Base-by-base conservation (phyloP, 306 rosid species). In the Cyclanthera cordifolia region DNA sequence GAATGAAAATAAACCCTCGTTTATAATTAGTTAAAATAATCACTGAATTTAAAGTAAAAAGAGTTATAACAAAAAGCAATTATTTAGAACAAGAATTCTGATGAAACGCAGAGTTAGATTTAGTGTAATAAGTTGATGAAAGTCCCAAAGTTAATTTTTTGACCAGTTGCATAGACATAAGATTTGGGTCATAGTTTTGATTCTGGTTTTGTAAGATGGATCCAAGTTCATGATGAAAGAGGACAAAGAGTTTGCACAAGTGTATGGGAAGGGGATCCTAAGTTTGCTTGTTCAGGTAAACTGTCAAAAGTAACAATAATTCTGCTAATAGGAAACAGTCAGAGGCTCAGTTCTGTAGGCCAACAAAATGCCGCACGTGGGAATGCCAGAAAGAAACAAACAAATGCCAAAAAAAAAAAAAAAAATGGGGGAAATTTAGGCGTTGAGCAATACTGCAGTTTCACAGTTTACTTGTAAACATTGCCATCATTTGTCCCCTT, bases 271-370 rank as follows among this genome's bases (percentile, higher is more conserved):
- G 34, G 54, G 71, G 39, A 66, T 66, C 71, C 71, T 66, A 66
- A 66, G 71, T 66, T 66, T 45, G 71, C 71, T 66, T 66, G 71
- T 66, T 66, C 71, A 66, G 71, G 55, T 66, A 66, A 46, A 34
- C 71, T 66, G 71, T 66, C 71, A 66, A 66, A 66, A 14, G 9
- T 66, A 54, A 47, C 54, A 66, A 45, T 25, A 66, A 24, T 15
- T 66, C 71, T 66, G 71, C 11, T 37, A 8, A 6, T 37, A 37
- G 11, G 43, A 37, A 37, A 11, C 43, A 37, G 43, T 37, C 43
- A 37, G 71, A 24, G 55, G 19, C 43, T 46, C 55, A 66, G 71
- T 66, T 13, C 71, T 66, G 70, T 66, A 46, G 55, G 71, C 24
- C 71, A 24, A 47, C 55, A 66, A 66, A 66, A 25, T 16, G 71